phyloP scores from a whole-genome alignment of 1,284 basidiomycete species.

The Puccinia hordei region DNA sequence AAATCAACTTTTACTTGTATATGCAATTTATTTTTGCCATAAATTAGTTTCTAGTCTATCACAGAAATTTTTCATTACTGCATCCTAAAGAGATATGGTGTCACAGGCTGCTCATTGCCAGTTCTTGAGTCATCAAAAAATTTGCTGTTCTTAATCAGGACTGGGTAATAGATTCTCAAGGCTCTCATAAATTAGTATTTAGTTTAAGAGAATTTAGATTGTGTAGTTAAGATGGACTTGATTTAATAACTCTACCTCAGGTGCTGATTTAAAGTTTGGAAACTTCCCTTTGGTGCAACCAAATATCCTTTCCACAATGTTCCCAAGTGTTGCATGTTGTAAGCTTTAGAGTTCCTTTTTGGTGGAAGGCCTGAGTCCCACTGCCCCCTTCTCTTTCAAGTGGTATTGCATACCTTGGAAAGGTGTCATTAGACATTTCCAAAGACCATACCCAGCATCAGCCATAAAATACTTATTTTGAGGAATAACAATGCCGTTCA shows the following conservation, averaged over 20 bases:
- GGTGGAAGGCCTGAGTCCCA: not conserved
- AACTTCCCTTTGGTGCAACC: not conserved
- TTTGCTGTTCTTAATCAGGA: too few relatives aligned
- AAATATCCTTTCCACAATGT: not conserved
- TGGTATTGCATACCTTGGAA: not conserved
- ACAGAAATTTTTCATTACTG: too few relatives aligned
- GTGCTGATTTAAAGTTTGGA: not conserved
- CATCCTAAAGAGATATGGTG: too few relatives aligned
- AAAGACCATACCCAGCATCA: not conserved
- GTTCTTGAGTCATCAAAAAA: too few relatives aligned
- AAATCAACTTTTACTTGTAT: too few relatives aligned
- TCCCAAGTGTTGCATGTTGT: not conserved
- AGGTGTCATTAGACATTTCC: not conserved
- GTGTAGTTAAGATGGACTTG: too few relatives aligned
- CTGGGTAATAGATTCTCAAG: too few relatives aligned
- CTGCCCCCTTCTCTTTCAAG: not conserved
- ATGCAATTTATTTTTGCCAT: too few relatives aligned
- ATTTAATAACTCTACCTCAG: not conserved
- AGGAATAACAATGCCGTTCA: not conserved
- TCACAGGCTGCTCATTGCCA: too few relatives aligned
- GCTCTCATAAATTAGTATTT: too few relatives aligned
- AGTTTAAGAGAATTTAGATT: too few relatives aligned
- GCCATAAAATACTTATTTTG: not conserved
- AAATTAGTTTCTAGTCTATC: too few relatives aligned
- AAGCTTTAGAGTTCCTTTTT: not conserved